Conservation (phyloP, 805 yeast species). For the Debaryomyces castellii region DNA sequence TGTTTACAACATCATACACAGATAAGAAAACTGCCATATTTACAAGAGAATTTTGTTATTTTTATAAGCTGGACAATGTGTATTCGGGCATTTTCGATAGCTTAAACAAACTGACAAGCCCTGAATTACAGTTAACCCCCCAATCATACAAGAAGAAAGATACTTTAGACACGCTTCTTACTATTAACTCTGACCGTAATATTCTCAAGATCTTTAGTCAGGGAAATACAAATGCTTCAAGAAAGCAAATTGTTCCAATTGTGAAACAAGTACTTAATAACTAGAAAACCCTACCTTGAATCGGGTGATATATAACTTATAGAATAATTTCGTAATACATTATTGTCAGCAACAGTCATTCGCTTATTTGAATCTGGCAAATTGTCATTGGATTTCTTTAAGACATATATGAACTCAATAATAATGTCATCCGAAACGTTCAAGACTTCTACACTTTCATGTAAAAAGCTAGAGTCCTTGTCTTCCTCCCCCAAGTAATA, state of each 20-base stretch:
- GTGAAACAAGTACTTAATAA: constrained; percentile 36
- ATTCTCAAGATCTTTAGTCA: constrained; percentile 42
- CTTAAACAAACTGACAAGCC: constrained; percentile 18
- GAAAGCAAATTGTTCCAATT: constrained; percentile 85
- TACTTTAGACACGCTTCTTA: constrained; percentile 11
- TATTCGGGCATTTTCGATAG: constrained; percentile 12
- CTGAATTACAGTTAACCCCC: constrained; percentile 22
- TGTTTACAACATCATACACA: constrained; percentile 41
- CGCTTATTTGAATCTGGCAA: constrained; percentile 19
- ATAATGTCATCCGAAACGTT: neutral
- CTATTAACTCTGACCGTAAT: neutral
- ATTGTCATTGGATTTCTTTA: constrained; percentile 10
- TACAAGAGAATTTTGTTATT: constrained; percentile 35
- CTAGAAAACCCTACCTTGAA: constrained; percentile 1
- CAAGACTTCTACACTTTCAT: constrained; percentile 16
- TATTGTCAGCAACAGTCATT: constrained; percentile 14
- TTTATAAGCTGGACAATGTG: constrained; percentile 11
- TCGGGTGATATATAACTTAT: constrained; percentile 22
- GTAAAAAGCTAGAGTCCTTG: constrained; percentile 10
- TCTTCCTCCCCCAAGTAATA: constrained; percentile 13
- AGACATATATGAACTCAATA: neutral
- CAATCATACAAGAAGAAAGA: constrained; percentile 21
- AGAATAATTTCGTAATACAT: constrained; percentile 10
- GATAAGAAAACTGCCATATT: constrained; percentile 28
- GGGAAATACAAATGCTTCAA: constrained; percentile 57